Evolutionary conservation across 1,139 yeast species (phyloP), one percentile per base, ranked within the genome.

Genomic region (Yamadazyma pseudoaaseri): DNA sequence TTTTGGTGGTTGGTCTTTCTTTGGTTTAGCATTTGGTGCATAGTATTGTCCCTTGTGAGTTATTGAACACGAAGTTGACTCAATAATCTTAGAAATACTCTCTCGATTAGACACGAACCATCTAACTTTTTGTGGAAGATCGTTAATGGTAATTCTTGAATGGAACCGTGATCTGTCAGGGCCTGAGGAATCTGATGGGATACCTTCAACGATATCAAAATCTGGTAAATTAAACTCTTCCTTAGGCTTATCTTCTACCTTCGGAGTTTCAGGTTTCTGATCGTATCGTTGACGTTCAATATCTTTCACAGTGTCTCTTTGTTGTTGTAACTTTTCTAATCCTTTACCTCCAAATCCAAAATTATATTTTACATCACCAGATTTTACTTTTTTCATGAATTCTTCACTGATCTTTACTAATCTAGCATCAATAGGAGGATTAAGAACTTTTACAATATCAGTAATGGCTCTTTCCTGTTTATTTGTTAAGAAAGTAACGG

Each of bases 301-400:
- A 50, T 36, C 70, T 39, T 79, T 67, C 22, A 71, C 73, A 26
- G 67, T 71, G 20, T 81, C 81, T 34, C 97, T 67, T 8, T 75
- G 69, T 34, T 76, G 78, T 41, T 86, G 95, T 30, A 92, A 63
- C 42, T 83, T 83, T 30, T 84, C 95, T 37, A 92, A 69, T 1
- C 98, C 98, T 49, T 85, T 83, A 15, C 98, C 98, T 2, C 96
- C 95, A 63, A 89, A 92, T 0, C 98, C 98, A 38, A 76, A 75
- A 14, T 74, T 70, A 35, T 75, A 68, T 49, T 79, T 80, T 43
- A 74, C 89, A 40, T 80, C 77, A 0, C 96, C 97, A 2, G 67
- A 54, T 43, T 81, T 79, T 38, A 89, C 73, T 39, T 81, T 86
- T 9, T 60, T 68, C 38, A 76, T 60, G 51, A 86, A 90, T 26